Base-by-base conservation (phyloP, 192 early-diverging fungal species). In the Rhizophagus sp. region DNA sequence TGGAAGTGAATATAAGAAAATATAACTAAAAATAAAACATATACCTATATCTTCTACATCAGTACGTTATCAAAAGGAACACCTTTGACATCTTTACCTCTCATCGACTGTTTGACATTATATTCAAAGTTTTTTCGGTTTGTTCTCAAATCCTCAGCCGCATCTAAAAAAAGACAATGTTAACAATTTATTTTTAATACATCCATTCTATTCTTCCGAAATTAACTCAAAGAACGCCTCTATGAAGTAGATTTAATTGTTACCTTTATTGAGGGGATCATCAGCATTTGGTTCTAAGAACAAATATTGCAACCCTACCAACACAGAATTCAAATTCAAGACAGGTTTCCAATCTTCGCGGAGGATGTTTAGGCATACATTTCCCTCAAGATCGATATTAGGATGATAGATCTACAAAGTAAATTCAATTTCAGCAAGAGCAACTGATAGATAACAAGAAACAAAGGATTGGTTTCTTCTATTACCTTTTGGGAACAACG, bases 291-390 rank as follows among this genome's bases (percentile, higher is more conserved):
- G 98, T 70, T 94, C 96, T 81, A 96, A 82, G 79, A 99, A 96
- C 64, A 99, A 84, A 84, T 96, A 94, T 80, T 96, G 94, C 68
- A 98, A 82, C 8, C 96, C 96, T 77, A 99, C 93, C 78, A 98
- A 81, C 36, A 98, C 91, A 61, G 95, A 88, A 82, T 96, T 93
- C 70, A 99, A 89, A 81, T 94, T 96, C 70, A 98, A 88, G n/a
- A 98, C 98, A 4, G 98, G 98, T 81, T 97, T 97, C 98, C 98
- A 99, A 85, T 99, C 96, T 83, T 99, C 97, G 76, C 98, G 92
- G 79, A 99, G 86, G 78, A 99, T 95, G 84, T 98, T 98, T 36
- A 99, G 87, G 80, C 98, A 99, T 47, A 99, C 94, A 63, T 98
- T 97, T 62, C 98, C 98, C 69, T 97, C 95, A 9, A 96, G 86